Evolutionary conservation across 2,329 filamentous ascomycete species (phyloP).

Genomic region (Raffaelea deltoideospora): DNA sequence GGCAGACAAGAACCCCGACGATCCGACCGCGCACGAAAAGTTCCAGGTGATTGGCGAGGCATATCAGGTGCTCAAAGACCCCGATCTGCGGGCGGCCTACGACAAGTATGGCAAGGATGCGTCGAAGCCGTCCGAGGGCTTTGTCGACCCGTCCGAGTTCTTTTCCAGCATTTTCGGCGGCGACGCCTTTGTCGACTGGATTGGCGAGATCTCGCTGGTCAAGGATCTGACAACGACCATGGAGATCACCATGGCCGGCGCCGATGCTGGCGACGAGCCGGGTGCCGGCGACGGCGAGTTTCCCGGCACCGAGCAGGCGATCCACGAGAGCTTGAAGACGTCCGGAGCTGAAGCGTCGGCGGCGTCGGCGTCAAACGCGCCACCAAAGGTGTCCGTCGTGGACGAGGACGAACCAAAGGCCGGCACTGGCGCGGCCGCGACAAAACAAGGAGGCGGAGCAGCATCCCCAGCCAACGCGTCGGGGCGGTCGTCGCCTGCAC

Average conservation of each 20-base stretch:
- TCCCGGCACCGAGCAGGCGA: slow-evolving; percentile 40
- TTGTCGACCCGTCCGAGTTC: slow-evolving; percentile 93
- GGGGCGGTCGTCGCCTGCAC: slow-evolving; percentile 10
- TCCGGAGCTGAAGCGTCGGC: slow-evolving; percentile 14
- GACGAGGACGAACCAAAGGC: too few relatives aligned
- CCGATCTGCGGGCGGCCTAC: slow-evolving; percentile 77
- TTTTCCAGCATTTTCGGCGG: slow-evolving; percentile 98
- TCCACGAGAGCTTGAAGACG: slow-evolving; percentile 36
- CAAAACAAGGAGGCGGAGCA: too few relatives aligned
- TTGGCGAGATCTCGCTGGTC: slow-evolving; percentile 96
- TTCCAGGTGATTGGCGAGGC: slow-evolving; percentile 77
- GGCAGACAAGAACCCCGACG: slow-evolving; percentile 90
- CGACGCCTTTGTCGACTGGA: slow-evolving; percentile 89
- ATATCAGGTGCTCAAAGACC: slow-evolving; percentile 71
- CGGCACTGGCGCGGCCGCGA: too few relatives aligned
- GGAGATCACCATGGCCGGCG: slow-evolving; percentile 82
- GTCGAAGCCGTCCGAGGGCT: slow-evolving; percentile 79
- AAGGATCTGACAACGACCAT: slow-evolving; percentile 96
- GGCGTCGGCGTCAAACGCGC: background rate
- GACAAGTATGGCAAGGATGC: slow-evolving; percentile 96
- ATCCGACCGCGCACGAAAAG: slow-evolving; percentile 82
- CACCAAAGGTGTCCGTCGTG: too few relatives aligned
- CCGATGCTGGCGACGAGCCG: slow-evolving; percentile 37
- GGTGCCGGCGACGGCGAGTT: slow-evolving; percentile 35
- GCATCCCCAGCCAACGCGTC: too few relatives aligned